Base-by-base conservation (phyloP, 805 yeast genomes). In the Metschnikowia henanensis region DNA sequence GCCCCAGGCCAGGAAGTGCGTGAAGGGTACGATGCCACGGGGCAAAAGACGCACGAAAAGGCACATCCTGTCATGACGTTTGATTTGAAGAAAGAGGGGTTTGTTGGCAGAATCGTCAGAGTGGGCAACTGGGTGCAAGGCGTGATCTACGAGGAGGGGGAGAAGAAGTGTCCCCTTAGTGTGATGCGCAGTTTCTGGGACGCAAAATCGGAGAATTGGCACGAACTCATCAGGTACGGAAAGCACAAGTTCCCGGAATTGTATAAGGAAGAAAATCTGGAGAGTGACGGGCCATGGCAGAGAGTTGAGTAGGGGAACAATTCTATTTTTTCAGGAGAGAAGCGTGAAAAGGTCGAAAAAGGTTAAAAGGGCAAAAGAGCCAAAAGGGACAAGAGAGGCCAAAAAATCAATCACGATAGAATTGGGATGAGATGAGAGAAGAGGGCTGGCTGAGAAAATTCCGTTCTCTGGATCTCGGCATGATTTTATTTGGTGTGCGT, bases 111-210 rank as follows among this genome's bases (percentile, higher is more conserved):
- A 33, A 52, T 72, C n/a, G 64, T 79, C 5, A 56, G 65, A 26
- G 57, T 77, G 12, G 84, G 81, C 5, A 67, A 69, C 34, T 79
- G 81, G 80, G 55, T 64, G 3, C 81, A 78, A 56, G 84, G 80
- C 0, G 46, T 80, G 1, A 44, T 75, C 3, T 70, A 53, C 47
- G 61, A 67, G 43, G 51, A 51, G 28, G 40, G 18, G 21, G 53
- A 46, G 5, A 38, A 30, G 12, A 37, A 45, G 12, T 43, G 42
- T 19, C 68, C 68, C 2, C 35, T 66, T 15, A 61, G 65, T 39
- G 66, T 66, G 10, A 44, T 59, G 25, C 53, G 73, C 30, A 50
- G 56, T 7, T 55, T 38, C 38, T 47, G 30, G 28, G 53, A 60
- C 37, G 52, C 49, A 0, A 22, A 21, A 3, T 9, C 42, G 2